These are phyloP conservation scores for Nicotiana tomentosiformis DNA, from an alignment of 257 asterid species.

Conservation along the genomic window DNA sequence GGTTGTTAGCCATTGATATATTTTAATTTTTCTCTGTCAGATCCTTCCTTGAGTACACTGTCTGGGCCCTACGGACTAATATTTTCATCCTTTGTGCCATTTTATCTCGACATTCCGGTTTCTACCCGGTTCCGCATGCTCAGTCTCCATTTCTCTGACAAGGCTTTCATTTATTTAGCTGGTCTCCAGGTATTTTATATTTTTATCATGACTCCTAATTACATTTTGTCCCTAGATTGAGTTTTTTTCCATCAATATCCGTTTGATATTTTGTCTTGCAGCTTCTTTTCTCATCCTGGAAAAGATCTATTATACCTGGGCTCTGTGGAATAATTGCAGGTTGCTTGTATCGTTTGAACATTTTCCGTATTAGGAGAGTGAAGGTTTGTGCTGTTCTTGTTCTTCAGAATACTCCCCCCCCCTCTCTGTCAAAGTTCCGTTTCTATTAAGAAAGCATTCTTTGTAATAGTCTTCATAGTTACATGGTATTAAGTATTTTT, in stretches of 20 bases:
- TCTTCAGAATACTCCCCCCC: not conserved
- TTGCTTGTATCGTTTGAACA: constrained; percentile 71
- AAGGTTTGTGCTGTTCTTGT: constrained; percentile 44
- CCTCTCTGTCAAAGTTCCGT: not conserved
- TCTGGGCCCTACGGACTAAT: constrained; percentile 94
- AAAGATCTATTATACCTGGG: constrained; percentile 90
- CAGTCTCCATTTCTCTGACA: constrained; percentile 85
- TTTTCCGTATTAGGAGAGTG: constrained; percentile 57
- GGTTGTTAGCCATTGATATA: not conserved
- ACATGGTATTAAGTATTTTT: not conserved
- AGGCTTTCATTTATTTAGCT: constrained; percentile 89
- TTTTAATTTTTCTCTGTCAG: constrained; percentile 43
- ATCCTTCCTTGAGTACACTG: constrained; percentile 63
- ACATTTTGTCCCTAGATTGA: not conserved
- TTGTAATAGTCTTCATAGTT: not conserved
- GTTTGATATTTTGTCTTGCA: constrained; percentile 28
- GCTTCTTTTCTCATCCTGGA: constrained; percentile 97
- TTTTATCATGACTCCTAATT: not conserved
- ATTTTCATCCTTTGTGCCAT: constrained; percentile 88
- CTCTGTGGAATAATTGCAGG: constrained; percentile 98
- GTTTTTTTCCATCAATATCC: constrained; percentile 9
- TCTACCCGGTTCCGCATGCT: constrained; percentile 80
- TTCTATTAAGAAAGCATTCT: not conserved
- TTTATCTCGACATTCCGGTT: constrained; percentile 89
- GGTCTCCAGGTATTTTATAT: constrained; percentile 80